phyloP scores from a whole-genome alignment of 2,329 filamentous ascomycete genomes.

The Colletotrichum lentis region DNA sequence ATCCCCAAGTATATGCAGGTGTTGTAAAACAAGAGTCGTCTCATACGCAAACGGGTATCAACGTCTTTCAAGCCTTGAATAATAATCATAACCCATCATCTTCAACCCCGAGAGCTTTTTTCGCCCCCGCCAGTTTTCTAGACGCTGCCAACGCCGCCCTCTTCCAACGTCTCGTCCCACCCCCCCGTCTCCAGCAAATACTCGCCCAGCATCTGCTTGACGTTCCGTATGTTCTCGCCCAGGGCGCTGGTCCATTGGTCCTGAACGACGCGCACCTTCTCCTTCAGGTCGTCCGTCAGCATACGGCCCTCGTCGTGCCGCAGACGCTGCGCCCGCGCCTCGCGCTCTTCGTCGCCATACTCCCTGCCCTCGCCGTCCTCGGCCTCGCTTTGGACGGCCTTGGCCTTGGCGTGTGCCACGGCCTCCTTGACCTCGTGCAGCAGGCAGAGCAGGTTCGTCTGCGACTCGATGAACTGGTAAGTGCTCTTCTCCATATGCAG shows the following conservation, averaged over 20 bases:
- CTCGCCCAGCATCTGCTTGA: constrained; percentile 77
- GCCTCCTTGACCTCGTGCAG: constrained; percentile 89
- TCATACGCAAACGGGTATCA: constrained; percentile 40
- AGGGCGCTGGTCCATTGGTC: constrained; percentile 89
- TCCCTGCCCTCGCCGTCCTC: constrained; percentile 49
- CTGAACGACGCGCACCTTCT: constrained; percentile 90
- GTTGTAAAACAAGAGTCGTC: constrained; percentile 25
- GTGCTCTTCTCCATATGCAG: constrained; percentile 90
- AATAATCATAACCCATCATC: constrained; percentile 21
- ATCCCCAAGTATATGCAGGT: constrained; percentile 32
- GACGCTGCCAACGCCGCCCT: constrained; percentile 60
- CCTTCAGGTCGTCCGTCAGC: constrained; percentile 87
- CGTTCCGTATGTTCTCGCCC: constrained; percentile 76
- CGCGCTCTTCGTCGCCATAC: constrained; percentile 46
- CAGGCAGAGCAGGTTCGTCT: constrained; percentile 89
- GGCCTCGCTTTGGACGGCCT: constrained; percentile 72
- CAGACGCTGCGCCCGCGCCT: constrained; percentile 61
- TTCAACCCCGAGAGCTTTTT: background rate
- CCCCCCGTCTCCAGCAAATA: constrained; percentile 82
- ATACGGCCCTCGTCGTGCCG: constrained; percentile 72
- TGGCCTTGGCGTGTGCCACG: constrained; percentile 73
- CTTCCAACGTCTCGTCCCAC: constrained; percentile 81
- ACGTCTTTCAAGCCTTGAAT: constrained; percentile 31
- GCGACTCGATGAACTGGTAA: constrained; percentile 95
- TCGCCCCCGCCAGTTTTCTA: constrained; percentile 41